These are phyloP conservation scores for Leccinum imitatum DNA, from an alignment of 768 basidiomycete genomes.

Conservation along the genomic window DNA sequence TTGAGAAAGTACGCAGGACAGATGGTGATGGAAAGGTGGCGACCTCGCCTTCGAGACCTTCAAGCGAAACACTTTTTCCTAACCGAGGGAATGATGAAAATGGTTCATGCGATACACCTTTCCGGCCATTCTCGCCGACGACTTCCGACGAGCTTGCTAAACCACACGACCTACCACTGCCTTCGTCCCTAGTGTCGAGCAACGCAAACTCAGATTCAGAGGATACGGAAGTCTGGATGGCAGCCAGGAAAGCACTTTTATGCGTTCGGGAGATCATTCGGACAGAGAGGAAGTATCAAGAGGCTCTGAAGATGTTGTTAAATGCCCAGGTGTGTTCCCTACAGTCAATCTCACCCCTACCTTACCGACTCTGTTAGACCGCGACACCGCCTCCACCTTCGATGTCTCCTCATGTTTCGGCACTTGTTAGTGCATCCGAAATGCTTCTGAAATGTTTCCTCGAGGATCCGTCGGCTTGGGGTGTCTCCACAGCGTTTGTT, in stretches of 20 bases:
- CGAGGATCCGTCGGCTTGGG: slow-evolving; percentile 64
- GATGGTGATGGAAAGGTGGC: neutral
- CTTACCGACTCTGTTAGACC: slow-evolving; percentile 27
- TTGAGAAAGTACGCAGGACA: slow-evolving; percentile 44
- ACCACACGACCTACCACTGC: neutral
- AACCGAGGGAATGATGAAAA: neutral
- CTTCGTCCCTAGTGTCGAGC: slow-evolving; percentile 5
- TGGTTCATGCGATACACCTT: neutral
- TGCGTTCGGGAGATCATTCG: slow-evolving; percentile 49
- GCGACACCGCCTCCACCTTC: slow-evolving; percentile 47
- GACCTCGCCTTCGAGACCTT: neutral
- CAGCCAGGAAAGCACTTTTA: slow-evolving; percentile 40
- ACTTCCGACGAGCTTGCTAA: neutral
- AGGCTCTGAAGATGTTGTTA: slow-evolving; percentile 37
- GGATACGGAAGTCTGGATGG: slow-evolving; percentile 34
- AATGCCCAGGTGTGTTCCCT: slow-evolving; percentile 33
- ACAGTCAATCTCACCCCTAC: neutral
- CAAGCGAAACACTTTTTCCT: neutral
- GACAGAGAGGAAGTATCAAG: slow-evolving; percentile 47
- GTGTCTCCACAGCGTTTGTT: slow-evolving; percentile 61
- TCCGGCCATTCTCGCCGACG: neutral
- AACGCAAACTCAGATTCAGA: slow-evolving; percentile 15
- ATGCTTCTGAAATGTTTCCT: slow-evolving; percentile 50
- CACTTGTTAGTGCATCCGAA: slow-evolving; percentile 51
- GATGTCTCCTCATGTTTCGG: slow-evolving; percentile 51